Base-by-base conservation (phyloP, 495 filamentous ascomycete genomes). In the Neurospora discreta region DNA sequence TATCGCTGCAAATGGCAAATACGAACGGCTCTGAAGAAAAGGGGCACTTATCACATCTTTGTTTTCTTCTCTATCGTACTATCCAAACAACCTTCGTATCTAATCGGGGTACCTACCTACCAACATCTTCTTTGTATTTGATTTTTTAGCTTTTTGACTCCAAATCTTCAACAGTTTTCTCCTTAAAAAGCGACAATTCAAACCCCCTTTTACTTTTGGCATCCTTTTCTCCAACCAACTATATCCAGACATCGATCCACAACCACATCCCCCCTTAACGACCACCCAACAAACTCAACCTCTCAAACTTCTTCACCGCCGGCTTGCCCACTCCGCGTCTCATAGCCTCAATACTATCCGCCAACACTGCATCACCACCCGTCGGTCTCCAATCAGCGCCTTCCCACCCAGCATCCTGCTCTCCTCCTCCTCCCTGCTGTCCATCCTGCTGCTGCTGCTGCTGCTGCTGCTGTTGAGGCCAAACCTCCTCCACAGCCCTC, bases 401-500 rank as follows among this genome's bases (percentile, higher is more conserved):
- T 77, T 84, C 11, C 74, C 76, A 10, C 7, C 77, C 23, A 42
- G 5, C 40, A 43, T 84, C 75, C 33, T 43, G 42, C 42, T 43
- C 2, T 43, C 60, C 74, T 36, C 81, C 79, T 1, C 36, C 36
- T n/a, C 36, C 7, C 36, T 8, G 36, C 36, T 39, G n/a, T n/a
- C 0, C 38, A 9, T 0, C 39, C 39, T 39, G 1, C 15, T 44
- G 77, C 23, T 70, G 69, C 39, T 10, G 43, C 23, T 38, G 36
- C 36, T 38, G 38, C 74, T 71, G 78, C 36, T 75, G 75, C 71
- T 74, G 71, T n/a, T 69, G 70, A 13, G 82, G 82, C 81, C 93
- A 95, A 0, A 97, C 89, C 75, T 94, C 91, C 68, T 79, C 84
- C 15, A 92, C 82, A 71, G 87, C 89, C 15, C 78, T 82, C 72